Evolutionary conservation across 2,329 filamentous ascomycete genomes (phyloP), one percentile per base, ranked within the genome.

Genomic region (Dothideomycetidae sp.): DNA sequence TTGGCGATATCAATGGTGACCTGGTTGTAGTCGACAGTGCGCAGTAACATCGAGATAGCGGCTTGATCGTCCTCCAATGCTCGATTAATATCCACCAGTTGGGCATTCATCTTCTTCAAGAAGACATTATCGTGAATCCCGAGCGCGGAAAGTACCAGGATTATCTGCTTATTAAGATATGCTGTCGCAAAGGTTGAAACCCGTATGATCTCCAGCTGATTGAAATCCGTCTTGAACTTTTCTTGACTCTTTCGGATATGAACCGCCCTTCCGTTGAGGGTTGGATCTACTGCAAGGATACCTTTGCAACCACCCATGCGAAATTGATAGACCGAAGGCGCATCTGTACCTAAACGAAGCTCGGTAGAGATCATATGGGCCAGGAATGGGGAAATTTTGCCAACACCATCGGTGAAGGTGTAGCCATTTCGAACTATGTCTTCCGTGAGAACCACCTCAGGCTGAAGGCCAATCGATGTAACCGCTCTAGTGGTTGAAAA

Each of bases 301-400:
- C 90, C 90, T 60, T 98, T 98, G 60, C 78, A 86, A 1, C 90
- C 90, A 5, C 83, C 86, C 49, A 94, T 74, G 5, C 90, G 81
- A 50, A 96, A 93, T 50, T 98, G 90, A 46, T 82, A 88, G 0
- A 82, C 80, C 0, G 85, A 93, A 0, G 90, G 86, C 4, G 73
- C 62, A 3, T 68, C 59, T 2, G 66, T 59, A 1, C 45, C 29
- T 13, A 85, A 54, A 1, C 69, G 68, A 43, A 92, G 71, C 45
- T 90, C 79, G 10, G 71, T 62, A 5, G 77, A 71, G 31, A 92
- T 73, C 58, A 90, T 72, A 17, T 74, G 63, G 0, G 85, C 81
- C 14, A 93, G 63, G 42, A 82, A 77, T 0, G 59, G 60, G 0
- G 88, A 94, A n/a, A 98, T 83, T 53, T 84, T 92, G 1, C 90